Base-by-base conservation (phyloP, 1,284 basidiomycete genomes). In the Fomitopsis schrenkii region DNA sequence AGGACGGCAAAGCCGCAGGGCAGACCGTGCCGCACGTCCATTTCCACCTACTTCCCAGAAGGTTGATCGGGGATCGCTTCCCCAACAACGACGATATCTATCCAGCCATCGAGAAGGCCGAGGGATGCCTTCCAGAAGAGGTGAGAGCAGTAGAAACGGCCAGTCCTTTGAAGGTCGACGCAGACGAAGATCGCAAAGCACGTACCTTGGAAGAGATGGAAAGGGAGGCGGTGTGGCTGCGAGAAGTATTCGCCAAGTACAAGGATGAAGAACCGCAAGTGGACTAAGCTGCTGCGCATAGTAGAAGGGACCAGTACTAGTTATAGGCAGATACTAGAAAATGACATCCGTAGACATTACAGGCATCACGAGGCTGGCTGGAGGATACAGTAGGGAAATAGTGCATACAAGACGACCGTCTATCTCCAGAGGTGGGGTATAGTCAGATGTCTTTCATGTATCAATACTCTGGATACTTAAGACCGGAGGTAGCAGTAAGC, bases 11-110 rank as follows among this genome's bases (percentile, higher is more conserved):
- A 60, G 88, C 89, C 7, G 92, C 94, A 0, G 90, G 94, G 0
- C 95, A 97, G 77, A 88, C 86, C 5, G 87, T 96, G 15, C 88
- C 94, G 0, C 95, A 97, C 70, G 92, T 97, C 26, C 95, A 97
- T 72, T 90, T 97, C 65, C 95, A 97, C 71, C 76, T 97, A 35
- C 77, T 97, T 10, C 95, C 95, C 26, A 85, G 95, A 2, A 86
- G 86, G 68, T 75, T 80, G 28, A 80, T 83, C 54, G 87, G 85
- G 12, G 90, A 93, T 72, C 75, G 74, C n/a, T 93, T 87, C 79
- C 82, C 81, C 58, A 81, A 44, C 59, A 93, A 91, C 69, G 94
- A 96, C 72, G 82, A 84, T 19, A 77, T 97, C 46, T 95, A 95
- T 74, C 90, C 91, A 1, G 86, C 80, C 2, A 73, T 96, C 15